These are phyloP conservation scores for Alternaria rosae DNA, from an alignment of 2,329 filamentous ascomycete genomes.

Conservation along the genomic window DNA sequence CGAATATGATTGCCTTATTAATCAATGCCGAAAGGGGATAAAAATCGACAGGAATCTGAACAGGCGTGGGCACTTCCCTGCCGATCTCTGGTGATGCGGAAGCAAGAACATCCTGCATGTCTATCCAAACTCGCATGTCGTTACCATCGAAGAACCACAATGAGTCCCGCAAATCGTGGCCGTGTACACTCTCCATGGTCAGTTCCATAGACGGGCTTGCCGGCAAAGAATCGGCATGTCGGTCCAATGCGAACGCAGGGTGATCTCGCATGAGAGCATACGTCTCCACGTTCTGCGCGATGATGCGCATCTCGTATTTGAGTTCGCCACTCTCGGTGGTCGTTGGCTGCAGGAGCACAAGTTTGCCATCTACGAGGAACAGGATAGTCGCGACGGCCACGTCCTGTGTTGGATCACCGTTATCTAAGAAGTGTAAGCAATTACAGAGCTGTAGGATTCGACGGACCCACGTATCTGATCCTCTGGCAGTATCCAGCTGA, in stretches of 20 bases:
- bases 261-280: conserved; percentile 93
- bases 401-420: conserved; percentile 94
- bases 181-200: conserved; percentile 55
- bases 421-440: conserved; percentile 55
- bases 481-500: conserved; percentile 96
- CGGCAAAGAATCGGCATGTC: conserved; percentile 57
- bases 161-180: conserved; percentile 77
- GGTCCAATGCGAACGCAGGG: conserved; percentile 58
- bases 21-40: conserved; percentile 88
- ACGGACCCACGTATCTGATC: conserved; percentile 72
- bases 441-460: neutral
- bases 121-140: conserved; percentile 86
- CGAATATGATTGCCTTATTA: conserved; percentile 88
- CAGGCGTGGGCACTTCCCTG: conserved; percentile 75
- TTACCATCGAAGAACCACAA: conserved; percentile 94
- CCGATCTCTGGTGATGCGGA: conserved; percentile 70
- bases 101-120: conserved; percentile 82
- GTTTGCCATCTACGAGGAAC: conserved; percentile 96
- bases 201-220: conserved; percentile 58
- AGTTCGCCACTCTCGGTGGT: conserved; percentile 81
- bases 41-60: conserved; percentile 88
- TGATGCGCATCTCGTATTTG: conserved; percentile 98
- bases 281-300: conserved; percentile 95
- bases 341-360: conserved; percentile 89
- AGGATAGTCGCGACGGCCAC: conserved; percentile 92